Conservation (phyloP, 306 rosid species). For the Cicer chorassanicum region DNA sequence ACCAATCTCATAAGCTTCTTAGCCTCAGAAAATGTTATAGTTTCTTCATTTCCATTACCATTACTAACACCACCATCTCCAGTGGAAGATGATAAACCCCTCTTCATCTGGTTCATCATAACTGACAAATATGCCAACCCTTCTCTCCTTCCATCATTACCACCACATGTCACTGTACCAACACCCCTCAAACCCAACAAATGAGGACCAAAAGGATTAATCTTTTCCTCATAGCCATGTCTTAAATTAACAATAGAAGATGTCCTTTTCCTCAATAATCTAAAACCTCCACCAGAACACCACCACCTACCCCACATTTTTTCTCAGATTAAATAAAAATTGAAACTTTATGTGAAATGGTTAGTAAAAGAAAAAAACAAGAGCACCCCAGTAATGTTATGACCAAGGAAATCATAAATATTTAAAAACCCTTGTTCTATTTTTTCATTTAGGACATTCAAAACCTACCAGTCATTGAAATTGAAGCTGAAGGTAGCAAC, state of each 20-base stretch:
- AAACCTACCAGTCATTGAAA: conserved; percentile 5
- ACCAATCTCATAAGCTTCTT: conserved; percentile 93
- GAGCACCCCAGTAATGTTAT: background rate
- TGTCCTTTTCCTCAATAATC: conserved; percentile 43
- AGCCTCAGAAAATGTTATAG: conserved; percentile 67
- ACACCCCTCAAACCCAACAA: conserved; percentile 43
- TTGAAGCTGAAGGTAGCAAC: conserved; percentile 21
- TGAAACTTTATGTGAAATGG: conserved; percentile 8
- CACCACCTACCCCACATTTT: conserved; percentile 59
- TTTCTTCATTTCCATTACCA: conserved; percentile 45
- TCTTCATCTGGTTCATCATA: conserved; percentile 46
- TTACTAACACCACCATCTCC: conserved; percentile 23
- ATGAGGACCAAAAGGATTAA: conserved; percentile 38
- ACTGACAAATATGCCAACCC: conserved; percentile 20
- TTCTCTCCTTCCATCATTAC: conserved; percentile 34
- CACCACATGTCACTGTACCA: conserved; percentile 37
- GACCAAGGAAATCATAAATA: conserved; percentile 9
- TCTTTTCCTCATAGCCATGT: conserved; percentile 38
- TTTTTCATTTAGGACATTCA: conserved; percentile 1
- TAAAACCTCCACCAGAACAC: conserved; percentile 34
- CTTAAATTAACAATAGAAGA: conserved; percentile 38
- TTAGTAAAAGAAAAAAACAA: conserved; percentile 18
- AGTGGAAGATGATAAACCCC: conserved; percentile 41
- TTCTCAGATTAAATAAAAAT: conserved; percentile 9
- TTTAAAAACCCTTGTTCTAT: background rate